A percentile compares a stretch with the other conserved stretches of the same genome.
phyloP scores from a whole-genome alignment of 2,329 filamentous ascomycete genomes.

The Aureobasidium leucospermi region DNA sequence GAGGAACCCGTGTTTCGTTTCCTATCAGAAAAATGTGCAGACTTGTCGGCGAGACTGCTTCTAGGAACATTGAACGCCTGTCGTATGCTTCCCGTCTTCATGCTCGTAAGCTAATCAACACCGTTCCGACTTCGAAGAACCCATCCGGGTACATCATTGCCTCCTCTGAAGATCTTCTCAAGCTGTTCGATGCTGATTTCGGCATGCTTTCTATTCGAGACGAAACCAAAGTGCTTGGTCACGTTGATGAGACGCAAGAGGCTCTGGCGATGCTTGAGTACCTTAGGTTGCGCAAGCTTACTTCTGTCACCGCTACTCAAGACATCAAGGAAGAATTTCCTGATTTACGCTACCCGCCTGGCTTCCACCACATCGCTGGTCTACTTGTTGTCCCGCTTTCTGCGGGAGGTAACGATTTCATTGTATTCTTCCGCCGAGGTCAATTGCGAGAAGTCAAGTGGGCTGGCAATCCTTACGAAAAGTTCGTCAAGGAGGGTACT shows the following conservation, averaged over 20 bases:
- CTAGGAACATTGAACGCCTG: conserved; percentile 76
- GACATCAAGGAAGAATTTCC: conserved; percentile 72
- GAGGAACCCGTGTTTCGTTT: conserved; percentile 85
- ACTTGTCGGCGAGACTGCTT: conserved; percentile 76
- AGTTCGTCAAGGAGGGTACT: conserved; percentile 64
- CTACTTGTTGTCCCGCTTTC: conserved; percentile 76
- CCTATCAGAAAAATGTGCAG: conserved; percentile 89
- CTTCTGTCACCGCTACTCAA: conserved; percentile 68
- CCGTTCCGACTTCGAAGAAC: conserved; percentile 69
- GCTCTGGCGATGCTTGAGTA: conserved; percentile 80
- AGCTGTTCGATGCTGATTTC: conserved; percentile 80
- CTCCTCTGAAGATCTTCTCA: conserved; percentile 76
- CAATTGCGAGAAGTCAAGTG: conserved; percentile 72
- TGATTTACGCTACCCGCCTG: conserved; percentile 70
- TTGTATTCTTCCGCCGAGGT: conserved; percentile 79
- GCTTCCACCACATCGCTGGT: conserved; percentile 71
- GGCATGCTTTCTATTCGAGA: conserved; percentile 76
- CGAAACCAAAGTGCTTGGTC: conserved; percentile 81
- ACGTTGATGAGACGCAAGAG: conserved; percentile 70
- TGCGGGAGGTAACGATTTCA: conserved; percentile 70
- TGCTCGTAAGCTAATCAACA: conserved; percentile 82
- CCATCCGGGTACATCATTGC: conserved; percentile 86
- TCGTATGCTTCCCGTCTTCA: conserved; percentile 81
- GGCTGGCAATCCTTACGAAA: conserved; percentile 83
- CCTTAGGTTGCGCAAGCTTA: conserved; percentile 65